A percentile compares a stretch with the other conserved stretches of the same genome.
phyloP scores from a whole-genome alignment of 176 grass and related monocot genomes.

The Tillandsia leiboldiana region DNA sequence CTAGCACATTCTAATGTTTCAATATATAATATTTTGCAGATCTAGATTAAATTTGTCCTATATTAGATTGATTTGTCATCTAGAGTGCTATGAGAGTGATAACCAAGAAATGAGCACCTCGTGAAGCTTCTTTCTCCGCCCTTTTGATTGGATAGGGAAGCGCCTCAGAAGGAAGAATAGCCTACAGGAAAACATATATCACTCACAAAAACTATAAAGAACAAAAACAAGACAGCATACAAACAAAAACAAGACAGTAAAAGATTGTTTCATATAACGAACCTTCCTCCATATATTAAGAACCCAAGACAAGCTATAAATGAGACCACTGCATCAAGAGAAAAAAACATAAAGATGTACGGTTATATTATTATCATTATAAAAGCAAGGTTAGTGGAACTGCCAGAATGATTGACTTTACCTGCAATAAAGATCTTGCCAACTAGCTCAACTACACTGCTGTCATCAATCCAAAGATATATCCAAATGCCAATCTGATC shows the following conservation, averaged over 20 bases:
- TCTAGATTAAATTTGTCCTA: not conserved
- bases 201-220: not conserved
- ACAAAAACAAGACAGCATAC: not conserved
- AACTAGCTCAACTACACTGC: slow-evolving; percentile 34
- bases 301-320: slow-evolving; percentile 72
- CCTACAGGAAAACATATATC: slow-evolving; percentile 27
- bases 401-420: slow-evolving; percentile 16
- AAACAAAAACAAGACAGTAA: not conserved
- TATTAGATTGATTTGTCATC: too few relatives aligned
- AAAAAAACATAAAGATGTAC: slow-evolving; percentile 1
- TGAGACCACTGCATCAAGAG: slow-evolving; percentile 54
- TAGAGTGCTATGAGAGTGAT: slow-evolving; percentile 3
- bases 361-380: not conserved
- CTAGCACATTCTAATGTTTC: too few relatives aligned
- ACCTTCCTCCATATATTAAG: slow-evolving; percentile 83
- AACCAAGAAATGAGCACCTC: slow-evolving; percentile 35
- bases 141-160: slow-evolving; percentile 83
- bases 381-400: not conserved
- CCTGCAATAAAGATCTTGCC: slow-evolving; percentile 77
- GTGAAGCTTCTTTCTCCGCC: slow-evolving; percentile 75
- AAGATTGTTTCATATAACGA: slow-evolving; percentile 9
- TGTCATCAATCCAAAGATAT: slow-evolving; percentile 58
- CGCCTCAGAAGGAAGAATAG: slow-evolving; percentile 72
- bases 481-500: slow-evolving; percentile 70
- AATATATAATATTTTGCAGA: not conserved